A percentile compares a stretch with the other conserved stretches of the same genome.
These are phyloP conservation scores for Termitomyces heimii DNA, from an alignment of 768 basidiomycete genomes.

Conservation along the genomic window DNA sequence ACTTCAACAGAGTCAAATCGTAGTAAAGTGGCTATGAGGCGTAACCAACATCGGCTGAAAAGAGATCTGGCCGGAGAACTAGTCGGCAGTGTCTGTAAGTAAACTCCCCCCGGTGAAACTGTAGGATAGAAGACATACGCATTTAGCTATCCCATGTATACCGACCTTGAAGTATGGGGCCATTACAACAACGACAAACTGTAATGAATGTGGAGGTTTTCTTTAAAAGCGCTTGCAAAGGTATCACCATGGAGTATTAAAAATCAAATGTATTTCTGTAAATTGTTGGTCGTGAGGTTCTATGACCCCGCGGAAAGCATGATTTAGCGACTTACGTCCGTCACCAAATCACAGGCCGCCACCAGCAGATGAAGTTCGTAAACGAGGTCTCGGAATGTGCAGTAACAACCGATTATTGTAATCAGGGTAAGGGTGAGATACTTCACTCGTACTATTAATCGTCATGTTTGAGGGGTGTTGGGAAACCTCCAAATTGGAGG, in stretches of 20 bases:
- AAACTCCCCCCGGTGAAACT: no score
- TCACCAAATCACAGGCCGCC: conserved; percentile 16
- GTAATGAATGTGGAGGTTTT: neutral
- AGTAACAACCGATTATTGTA: conserved; percentile 1
- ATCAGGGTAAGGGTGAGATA: neutral
- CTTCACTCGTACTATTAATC: neutral
- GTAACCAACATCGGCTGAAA: no score
- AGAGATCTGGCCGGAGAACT: no score
- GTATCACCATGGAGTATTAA: neutral
- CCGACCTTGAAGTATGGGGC: no score
- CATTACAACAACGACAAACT: no score
- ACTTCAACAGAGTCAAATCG: no score
- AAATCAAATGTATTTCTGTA: neutral
- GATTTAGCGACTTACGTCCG: neutral
- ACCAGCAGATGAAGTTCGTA: conserved; percentile 20
- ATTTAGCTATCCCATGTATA: no score
- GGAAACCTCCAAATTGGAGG: neutral
- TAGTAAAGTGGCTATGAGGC: no score
- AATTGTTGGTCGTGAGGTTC: neutral
- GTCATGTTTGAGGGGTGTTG: neutral
- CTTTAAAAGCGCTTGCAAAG: neutral
- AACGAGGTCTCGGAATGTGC: conserved; percentile 11
- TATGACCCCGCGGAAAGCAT: neutral
- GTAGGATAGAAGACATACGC: no score
- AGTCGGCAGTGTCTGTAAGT: no score